Percentiles rank a stretch among this genome's conserved stretches.
Evolutionary conservation across 495 filamentous ascomycete species (phyloP).

Genomic region (Penicillium angulare): DNA sequence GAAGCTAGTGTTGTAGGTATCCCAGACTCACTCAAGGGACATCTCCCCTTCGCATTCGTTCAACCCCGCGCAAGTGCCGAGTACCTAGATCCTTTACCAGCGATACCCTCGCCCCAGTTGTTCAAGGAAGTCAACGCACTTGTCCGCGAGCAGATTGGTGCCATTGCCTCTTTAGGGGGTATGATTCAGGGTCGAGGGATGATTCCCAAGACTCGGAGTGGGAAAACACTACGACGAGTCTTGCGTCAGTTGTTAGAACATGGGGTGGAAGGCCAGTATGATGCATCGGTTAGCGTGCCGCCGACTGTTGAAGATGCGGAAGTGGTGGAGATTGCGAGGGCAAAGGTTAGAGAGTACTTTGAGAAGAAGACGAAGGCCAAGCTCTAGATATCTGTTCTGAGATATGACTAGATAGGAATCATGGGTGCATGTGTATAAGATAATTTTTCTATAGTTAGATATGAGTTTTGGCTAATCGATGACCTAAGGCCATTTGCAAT

Average conservation of each 20-base stretch:
- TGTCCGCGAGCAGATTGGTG: conserved; percentile 81
- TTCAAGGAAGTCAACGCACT: conserved; percentile 58
- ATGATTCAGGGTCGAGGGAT: conserved; percentile 84
- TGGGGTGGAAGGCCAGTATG: conserved; percentile 49
- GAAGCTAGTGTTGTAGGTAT: conserved; percentile 85
- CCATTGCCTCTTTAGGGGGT: conserved; percentile 80
- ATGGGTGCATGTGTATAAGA: too few relatives aligned
- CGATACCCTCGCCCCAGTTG: conserved; percentile 50
- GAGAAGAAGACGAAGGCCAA: conserved; percentile 52
- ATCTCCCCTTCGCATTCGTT: conserved; percentile 87
- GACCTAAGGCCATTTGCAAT: too few relatives aligned
- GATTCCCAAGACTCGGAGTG: conserved; percentile 87
- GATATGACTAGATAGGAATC: too few relatives aligned
- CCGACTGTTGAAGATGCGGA: conserved; percentile 59
- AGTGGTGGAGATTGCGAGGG: conserved; percentile 56
- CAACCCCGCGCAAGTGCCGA: conserved; percentile 49
- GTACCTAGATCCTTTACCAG: conserved; percentile 33
- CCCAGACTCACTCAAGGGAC: conserved; percentile 82
- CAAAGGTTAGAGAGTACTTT: conserved; percentile 58
- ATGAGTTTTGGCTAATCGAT: too few relatives aligned
- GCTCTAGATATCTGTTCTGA: conserved; percentile 20
- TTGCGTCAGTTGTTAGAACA: conserved; percentile 77
- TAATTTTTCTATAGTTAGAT: too few relatives aligned
- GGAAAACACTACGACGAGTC: conserved; percentile 82
- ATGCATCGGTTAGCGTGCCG: conserved; percentile 52